A percentile compares a stretch with the other conserved stretches of the same genome.
These are phyloP conservation scores for Sporothrix humicola DNA, from an alignment of 2,329 filamentous ascomycete species.

Conservation along the genomic window DNA sequence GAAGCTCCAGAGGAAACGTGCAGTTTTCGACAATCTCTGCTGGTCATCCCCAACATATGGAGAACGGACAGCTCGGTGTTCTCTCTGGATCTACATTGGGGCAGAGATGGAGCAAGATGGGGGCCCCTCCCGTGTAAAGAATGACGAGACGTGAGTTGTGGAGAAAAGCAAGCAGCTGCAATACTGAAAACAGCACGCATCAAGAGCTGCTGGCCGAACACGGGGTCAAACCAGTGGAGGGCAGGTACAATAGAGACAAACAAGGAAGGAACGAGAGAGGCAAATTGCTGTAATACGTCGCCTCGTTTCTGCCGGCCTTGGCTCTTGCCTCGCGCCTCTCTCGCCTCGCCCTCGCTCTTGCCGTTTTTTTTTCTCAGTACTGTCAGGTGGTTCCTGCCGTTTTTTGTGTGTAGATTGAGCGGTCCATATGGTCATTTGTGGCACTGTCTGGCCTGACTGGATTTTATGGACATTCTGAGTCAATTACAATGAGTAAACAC, in stretches of 20 bases:
- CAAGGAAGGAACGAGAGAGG: background rate
- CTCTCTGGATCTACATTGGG: background rate
- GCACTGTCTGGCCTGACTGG: no score
- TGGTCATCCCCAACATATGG: constrained; percentile 8
- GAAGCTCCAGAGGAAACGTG: background rate
- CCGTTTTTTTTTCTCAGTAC: no score
- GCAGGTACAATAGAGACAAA: background rate
- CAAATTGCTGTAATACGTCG: background rate
- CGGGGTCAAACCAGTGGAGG: background rate
- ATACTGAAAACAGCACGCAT: background rate
- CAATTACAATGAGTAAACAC: no score
- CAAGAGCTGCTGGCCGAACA: background rate
- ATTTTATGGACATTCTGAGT: no score
- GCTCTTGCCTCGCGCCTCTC: background rate
- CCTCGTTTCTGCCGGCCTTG: background rate
- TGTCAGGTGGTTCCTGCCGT: no score
- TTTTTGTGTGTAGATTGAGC: no score
- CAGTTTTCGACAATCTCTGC: background rate
- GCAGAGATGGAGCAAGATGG: background rate
- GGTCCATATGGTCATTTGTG: no score
- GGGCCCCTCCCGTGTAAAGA: background rate
- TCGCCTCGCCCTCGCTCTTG: no score
- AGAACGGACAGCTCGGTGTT: constrained; percentile 16
- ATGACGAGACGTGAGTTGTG: constrained; percentile 20
- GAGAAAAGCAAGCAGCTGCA: constrained; percentile 15